phyloP scores from a whole-genome alignment of 768 basidiomycete genomes.

The Suillus discolor region DNA sequence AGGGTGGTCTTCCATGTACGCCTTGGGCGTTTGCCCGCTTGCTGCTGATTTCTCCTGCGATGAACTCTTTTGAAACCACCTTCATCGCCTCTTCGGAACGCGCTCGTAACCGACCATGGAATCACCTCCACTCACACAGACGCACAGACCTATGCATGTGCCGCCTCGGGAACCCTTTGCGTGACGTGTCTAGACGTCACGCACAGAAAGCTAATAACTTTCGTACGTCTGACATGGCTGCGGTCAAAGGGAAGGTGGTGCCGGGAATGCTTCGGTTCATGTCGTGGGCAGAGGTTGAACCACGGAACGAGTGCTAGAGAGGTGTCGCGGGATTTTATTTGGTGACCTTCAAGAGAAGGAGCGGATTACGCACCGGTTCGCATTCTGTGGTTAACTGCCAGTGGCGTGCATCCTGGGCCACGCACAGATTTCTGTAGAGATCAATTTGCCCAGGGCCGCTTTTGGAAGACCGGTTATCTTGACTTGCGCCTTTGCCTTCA shows the following conservation, averaged over 20 bases:
- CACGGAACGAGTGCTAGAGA: slow-evolving; percentile 42
- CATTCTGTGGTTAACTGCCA: slow-evolving; percentile 12
- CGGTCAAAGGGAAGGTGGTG: slow-evolving; percentile 44
- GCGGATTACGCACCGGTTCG: slow-evolving; percentile 42
- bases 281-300: slow-evolving; percentile 15
- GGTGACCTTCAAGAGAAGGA: slow-evolving; percentile 34
- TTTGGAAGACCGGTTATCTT: slow-evolving; percentile 17
- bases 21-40: slow-evolving; percentile 22
- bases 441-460: slow-evolving; percentile 34
- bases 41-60: slow-evolving; percentile 32
- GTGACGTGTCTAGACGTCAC: slow-evolving; percentile 18
- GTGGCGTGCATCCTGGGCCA: slow-evolving; percentile 27
- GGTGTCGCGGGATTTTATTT: slow-evolving; percentile 45
- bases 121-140: slow-evolving; percentile 22
- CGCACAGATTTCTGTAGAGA: slow-evolving; percentile 36
- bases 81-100: slow-evolving; percentile 58
- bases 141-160: slow-evolving; percentile 51
- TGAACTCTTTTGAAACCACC: slow-evolving; percentile 40
- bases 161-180: slow-evolving; percentile 54
- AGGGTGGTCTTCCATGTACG: slow-evolving; percentile 15
- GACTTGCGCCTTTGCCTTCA: slow-evolving; percentile 5
- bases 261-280: slow-evolving; percentile 51
- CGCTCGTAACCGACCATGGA: slow-evolving; percentile 30
- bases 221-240: slow-evolving; percentile 23
- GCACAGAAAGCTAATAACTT: slow-evolving; percentile 30